phyloP scores from a whole-genome alignment of 2,329 filamentous ascomycete species.

The Colletotrichum plurivorum region DNA sequence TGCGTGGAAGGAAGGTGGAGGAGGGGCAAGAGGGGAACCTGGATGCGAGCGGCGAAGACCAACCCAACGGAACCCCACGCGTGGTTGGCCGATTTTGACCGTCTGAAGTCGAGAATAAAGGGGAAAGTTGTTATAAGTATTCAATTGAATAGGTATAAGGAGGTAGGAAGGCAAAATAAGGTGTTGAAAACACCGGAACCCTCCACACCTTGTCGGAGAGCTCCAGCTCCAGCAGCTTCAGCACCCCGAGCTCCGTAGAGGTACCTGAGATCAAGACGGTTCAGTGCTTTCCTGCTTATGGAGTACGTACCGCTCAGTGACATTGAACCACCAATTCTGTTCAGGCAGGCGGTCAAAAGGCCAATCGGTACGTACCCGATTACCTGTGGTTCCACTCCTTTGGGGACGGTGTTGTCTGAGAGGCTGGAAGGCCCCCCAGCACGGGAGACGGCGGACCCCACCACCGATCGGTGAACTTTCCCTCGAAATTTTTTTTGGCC shows the following conservation, averaged over 20 bases:
- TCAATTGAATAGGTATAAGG: background rate
- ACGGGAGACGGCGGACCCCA: slow-evolving; percentile 39
- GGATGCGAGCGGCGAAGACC: slow-evolving; percentile 22
- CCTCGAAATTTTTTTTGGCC: slow-evolving; percentile 36
- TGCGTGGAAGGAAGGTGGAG: slow-evolving; percentile 18
- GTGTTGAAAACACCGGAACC: background rate
- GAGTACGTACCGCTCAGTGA: too few species aligned
- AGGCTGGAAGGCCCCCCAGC: slow-evolving; percentile 24
- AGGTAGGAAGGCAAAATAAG: too few species aligned
- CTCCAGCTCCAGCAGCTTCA: background rate
- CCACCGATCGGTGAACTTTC: slow-evolving; percentile 39
- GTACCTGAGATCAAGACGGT: too few species aligned
- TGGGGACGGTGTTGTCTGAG: slow-evolving; percentile 34
- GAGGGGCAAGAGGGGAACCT: slow-evolving; percentile 31
- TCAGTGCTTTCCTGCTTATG: too few species aligned
- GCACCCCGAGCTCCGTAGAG: too few species aligned
- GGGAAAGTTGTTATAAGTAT: background rate
- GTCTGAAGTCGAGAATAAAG: background rate
- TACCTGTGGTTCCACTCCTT: background rate
- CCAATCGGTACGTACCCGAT: slow-evolving; percentile 14
- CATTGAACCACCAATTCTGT: too few species aligned
- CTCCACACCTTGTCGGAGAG: slow-evolving; percentile 1
- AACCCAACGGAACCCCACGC: slow-evolving; percentile 12
- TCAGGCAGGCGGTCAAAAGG: slow-evolving; percentile 22
- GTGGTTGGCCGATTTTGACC: slow-evolving; percentile 1